Base-by-base conservation (phyloP, 768 basidiomycete species). In the Cystofilobasidium capitatum region DNA sequence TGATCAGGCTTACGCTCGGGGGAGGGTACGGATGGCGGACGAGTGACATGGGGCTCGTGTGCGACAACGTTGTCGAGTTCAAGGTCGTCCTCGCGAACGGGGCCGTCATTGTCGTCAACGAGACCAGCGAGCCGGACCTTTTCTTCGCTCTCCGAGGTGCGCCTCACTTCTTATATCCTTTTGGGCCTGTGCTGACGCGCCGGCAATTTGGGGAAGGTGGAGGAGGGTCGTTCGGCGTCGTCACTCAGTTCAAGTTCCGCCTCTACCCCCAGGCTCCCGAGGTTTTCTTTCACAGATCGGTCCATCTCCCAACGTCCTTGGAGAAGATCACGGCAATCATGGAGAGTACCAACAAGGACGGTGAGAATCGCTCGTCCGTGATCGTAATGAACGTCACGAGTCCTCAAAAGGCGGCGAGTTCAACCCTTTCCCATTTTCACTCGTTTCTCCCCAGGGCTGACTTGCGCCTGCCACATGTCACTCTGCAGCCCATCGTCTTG, bases 211-310 rank as follows among this genome's bases (percentile, higher is more conserved):
- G 5, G 33, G 3, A 40, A 69, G 68, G 62, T 26, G 64, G 58
- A 16, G 69, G 69, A 5, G 49, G 31, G 33, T 66, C 62, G 58
- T 70, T 70, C 49, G 64, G 64, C 31, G 35, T 58, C 54, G 69
- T 70, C 31, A 70, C 69, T 17, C 47, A 58, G n/a, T 70, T 70
- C 40, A 54, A 37, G 13, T 62, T 60, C 37, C 20, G 57, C 64
- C 58, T 70, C n/a, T 58, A 60, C 62, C 64, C 69, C 22, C 69
- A 70, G 49, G 44, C 29, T 3, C 33, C 44, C 36, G 36, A 40
- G 14, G 64, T 70, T 40, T 70, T 33, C 47, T 65, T 65, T 12
- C 64, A 65, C 39, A 64, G 45, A 31, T 58, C 40, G 26, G 33
- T 70, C 35, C 57, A 47, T 36, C 17, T 14, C 10, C 22, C 24